These are phyloP conservation scores for Eruca vesicaria DNA, from an alignment of 441 rosid genomes.

Conservation along the genomic window DNA sequence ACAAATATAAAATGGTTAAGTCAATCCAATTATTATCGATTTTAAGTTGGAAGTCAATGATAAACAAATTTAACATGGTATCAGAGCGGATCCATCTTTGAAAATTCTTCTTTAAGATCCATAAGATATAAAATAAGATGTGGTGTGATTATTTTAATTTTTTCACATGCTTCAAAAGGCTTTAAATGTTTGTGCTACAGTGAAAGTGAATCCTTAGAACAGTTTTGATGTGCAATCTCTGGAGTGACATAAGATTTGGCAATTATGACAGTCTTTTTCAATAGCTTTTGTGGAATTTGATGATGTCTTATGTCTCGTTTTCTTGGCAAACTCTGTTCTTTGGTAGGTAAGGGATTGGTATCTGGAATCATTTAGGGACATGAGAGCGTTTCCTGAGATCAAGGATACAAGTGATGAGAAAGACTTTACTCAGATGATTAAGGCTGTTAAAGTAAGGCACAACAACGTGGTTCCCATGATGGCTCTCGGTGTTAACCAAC, in stretches of 20 bases:
- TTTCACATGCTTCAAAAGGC: neutral
- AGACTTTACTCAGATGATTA: constrained; percentile 88
- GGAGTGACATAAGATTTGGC: constrained; percentile 15
- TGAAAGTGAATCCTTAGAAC: neutral
- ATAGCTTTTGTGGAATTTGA: neutral
- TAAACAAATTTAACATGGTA: too few species aligned
- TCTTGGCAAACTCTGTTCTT: neutral
- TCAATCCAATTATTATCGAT: too few species aligned
- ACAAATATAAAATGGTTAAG: too few species aligned
- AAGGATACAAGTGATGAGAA: constrained; percentile 64
- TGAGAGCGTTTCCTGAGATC: constrained; percentile 82
- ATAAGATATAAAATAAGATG: neutral
- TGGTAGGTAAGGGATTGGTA: constrained; percentile 96
- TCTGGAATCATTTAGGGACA: constrained; percentile 88
- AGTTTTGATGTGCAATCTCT: neutral
- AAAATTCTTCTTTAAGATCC: too few species aligned
- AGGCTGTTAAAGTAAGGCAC: constrained; percentile 94
- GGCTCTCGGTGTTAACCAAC: constrained; percentile 95
- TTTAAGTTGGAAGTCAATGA: too few species aligned
- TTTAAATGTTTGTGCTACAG: constrained; percentile 16
- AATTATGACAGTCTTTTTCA: neutral
- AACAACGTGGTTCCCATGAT: constrained; percentile 95
- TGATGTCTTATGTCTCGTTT: neutral
- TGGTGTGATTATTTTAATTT: neutral
- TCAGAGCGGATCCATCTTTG: too few species aligned